Percentiles rank a stretch among this genome's conserved stretches.
These are phyloP conservation scores for Erythrobasidium yunnanense DNA, from an alignment of 768 basidiomycete genomes.

Conservation along the genomic window DNA sequence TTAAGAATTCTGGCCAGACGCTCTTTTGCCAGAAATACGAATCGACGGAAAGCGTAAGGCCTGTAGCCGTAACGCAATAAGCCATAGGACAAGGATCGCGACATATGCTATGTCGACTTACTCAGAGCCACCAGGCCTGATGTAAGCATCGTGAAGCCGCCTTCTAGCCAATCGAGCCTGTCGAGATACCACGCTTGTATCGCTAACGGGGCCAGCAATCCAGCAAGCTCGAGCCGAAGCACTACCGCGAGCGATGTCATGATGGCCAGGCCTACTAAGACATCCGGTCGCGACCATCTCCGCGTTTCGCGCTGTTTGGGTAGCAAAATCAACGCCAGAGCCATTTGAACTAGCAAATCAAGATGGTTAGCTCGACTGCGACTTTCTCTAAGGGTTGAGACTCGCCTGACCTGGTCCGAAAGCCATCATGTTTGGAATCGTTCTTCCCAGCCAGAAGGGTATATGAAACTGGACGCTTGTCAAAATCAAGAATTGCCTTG, in stretches of 20 bases:
- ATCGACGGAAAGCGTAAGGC: slow-evolving; percentile 57
- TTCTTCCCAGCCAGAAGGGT: slow-evolving; percentile 85
- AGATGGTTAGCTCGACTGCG: not conserved
- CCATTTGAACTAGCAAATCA: slow-evolving; percentile 29
- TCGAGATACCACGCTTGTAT: slow-evolving; percentile 30
- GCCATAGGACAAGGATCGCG: no score
- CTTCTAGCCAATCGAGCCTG: slow-evolving; percentile 21
- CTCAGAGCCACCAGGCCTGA: slow-evolving; percentile 54
- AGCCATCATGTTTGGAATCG: slow-evolving; percentile 89
- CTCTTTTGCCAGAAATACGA: slow-evolving; percentile 67
- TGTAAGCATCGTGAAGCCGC: not conserved
- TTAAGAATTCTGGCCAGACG: slow-evolving; percentile 76
- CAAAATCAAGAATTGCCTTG: slow-evolving; percentile 56
- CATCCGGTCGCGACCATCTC: slow-evolving; percentile 42
- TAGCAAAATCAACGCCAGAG: slow-evolving; percentile 32
- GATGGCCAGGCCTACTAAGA: slow-evolving; percentile 49
- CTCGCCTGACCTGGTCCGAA: slow-evolving; percentile 55
- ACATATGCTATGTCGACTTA: slow-evolving; percentile 54
- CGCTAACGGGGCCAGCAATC: slow-evolving; percentile 56
- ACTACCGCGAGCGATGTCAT: slow-evolving; percentile 59
- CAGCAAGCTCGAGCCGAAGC: slow-evolving; percentile 66
- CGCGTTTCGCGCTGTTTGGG: slow-evolving; percentile 43
- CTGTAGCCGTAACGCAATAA: no score
- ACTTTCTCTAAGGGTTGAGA: not conserved
- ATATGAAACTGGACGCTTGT: slow-evolving; percentile 78